Evolutionary conservation across 768 basidiomycete species (phyloP).

Genomic region (Lactarius psammicola): DNA sequence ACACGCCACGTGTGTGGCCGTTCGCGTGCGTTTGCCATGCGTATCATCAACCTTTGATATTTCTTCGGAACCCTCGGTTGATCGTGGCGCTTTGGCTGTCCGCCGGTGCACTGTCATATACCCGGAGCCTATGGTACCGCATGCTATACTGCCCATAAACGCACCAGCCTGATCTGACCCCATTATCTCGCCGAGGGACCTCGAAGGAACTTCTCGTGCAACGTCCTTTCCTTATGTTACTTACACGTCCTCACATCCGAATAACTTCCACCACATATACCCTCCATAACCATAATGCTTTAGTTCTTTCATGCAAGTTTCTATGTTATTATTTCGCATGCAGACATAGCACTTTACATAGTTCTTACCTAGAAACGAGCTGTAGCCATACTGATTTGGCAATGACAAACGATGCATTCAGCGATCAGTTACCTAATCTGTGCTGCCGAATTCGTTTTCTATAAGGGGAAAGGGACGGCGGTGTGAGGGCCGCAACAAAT

Average conservation of each 20-base stretch:
- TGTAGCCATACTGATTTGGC: background rate
- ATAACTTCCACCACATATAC: background rate
- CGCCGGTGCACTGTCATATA: background rate
- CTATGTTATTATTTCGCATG: background rate
- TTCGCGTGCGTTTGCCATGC: background rate
- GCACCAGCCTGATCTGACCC: background rate
- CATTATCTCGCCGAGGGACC: background rate
- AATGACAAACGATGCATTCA: background rate
- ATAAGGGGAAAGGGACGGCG: conserved; percentile 1
- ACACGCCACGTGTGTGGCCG: too few species aligned
- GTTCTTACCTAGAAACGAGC: conserved; percentile 1
- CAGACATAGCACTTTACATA: background rate
- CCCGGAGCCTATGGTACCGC: background rate
- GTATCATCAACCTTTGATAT: background rate
- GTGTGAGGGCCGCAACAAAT: background rate
- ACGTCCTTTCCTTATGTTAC: background rate
- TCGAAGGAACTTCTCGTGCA: background rate
- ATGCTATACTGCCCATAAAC: background rate
- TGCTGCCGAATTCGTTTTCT: background rate
- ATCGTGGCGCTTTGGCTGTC: background rate
- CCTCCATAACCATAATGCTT: background rate
- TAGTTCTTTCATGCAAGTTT: background rate
- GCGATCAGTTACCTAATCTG: conserved; percentile 8
- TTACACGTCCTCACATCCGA: background rate
- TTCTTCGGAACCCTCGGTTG: background rate